These are phyloP conservation scores for Alternaria tenuissima DNA, from an alignment of 2,329 filamentous ascomycete species.

Conservation along the genomic window DNA sequence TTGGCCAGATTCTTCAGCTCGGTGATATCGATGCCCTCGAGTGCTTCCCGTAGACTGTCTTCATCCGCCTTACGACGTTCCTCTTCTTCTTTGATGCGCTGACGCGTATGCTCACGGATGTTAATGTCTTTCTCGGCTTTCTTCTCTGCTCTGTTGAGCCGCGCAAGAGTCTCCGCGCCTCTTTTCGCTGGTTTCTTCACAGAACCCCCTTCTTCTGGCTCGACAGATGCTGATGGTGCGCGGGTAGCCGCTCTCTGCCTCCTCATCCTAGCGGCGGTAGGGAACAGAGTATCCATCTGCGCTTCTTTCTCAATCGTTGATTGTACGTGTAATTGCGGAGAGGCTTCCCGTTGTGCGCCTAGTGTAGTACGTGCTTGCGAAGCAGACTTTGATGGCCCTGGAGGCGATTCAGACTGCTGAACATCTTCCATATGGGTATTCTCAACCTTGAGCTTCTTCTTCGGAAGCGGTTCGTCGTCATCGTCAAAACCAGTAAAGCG, in stretches of 20 bases:
- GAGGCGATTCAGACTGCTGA: slow-evolving; percentile 22
- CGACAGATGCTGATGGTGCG: slow-evolving; percentile 37
- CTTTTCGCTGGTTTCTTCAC: slow-evolving; percentile 26
- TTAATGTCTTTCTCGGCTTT: slow-evolving; percentile 68
- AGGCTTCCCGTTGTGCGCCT: slow-evolving; percentile 36
- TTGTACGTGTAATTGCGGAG: slow-evolving; percentile 45
- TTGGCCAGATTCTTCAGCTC: slow-evolving; percentile 77
- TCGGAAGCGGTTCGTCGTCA: slow-evolving; percentile 55
- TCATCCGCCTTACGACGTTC: slow-evolving; percentile 67
- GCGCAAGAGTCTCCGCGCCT: slow-evolving; percentile 53
- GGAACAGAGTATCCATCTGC: slow-evolving; percentile 75
- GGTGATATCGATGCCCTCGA: slow-evolving; percentile 73
- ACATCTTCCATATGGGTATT: slow-evolving; percentile 38
- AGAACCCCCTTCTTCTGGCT: slow-evolving; percentile 51
- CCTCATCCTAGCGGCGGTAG: slow-evolving; percentile 80
- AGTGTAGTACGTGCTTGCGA: slow-evolving; percentile 28
- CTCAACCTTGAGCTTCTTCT: slow-evolving; percentile 38
- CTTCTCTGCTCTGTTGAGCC: slow-evolving; percentile 46
- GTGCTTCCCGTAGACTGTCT: slow-evolving; percentile 63
- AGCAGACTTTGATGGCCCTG: slow-evolving; percentile 9
- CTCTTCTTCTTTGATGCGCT: slow-evolving; percentile 61
- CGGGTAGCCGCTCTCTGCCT: slow-evolving; percentile 64
- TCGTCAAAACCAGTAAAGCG: slow-evolving; percentile 81
- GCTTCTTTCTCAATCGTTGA: slow-evolving; percentile 56
- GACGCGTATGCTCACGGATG: slow-evolving; percentile 60